Evolutionary conservation across 2,329 filamentous ascomycete species (phyloP).

Genomic region (Trichoderma sp.): DNA sequence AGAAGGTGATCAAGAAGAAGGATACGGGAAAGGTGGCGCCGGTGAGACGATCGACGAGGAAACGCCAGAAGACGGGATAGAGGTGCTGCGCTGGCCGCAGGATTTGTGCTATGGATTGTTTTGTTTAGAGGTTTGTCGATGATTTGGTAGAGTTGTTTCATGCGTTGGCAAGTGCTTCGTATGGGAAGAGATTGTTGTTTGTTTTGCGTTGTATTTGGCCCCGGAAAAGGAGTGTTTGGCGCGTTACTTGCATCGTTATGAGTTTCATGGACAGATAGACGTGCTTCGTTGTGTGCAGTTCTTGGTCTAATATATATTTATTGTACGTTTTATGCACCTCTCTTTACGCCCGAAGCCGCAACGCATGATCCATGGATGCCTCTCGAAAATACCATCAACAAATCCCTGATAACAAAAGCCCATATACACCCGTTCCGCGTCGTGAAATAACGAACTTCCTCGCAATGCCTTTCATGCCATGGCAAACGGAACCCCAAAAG

Average conservation of each 20-base stretch:
- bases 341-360: constrained; percentile 1
- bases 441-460: neutral
- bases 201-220: neutral
- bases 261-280: neutral
- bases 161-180: neutral
- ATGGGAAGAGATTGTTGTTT: neutral
- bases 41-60: constrained; percentile 4
- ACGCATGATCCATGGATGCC: neutral
- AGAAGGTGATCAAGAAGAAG: neutral
- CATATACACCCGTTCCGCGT: constrained; percentile 6
- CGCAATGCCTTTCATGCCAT: neutral
- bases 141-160: neutral
- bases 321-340: neutral
- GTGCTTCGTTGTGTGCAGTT: neutral
- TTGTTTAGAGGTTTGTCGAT: constrained; percentile 5
- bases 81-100: neutral
- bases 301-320: constrained; percentile 3
- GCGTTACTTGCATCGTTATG: neutral
- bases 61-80: constrained; percentile 22
- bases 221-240: neutral
- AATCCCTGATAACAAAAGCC: constrained; percentile 14
- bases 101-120: neutral
- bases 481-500: too few species aligned
- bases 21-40: neutral
- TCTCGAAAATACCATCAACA: neutral